A percentile compares a stretch with the other conserved stretches of the same genome.
Evolutionary conservation across 2,329 filamentous ascomycete genomes (phyloP).

Genomic region (Orbilia quercus): DNA sequence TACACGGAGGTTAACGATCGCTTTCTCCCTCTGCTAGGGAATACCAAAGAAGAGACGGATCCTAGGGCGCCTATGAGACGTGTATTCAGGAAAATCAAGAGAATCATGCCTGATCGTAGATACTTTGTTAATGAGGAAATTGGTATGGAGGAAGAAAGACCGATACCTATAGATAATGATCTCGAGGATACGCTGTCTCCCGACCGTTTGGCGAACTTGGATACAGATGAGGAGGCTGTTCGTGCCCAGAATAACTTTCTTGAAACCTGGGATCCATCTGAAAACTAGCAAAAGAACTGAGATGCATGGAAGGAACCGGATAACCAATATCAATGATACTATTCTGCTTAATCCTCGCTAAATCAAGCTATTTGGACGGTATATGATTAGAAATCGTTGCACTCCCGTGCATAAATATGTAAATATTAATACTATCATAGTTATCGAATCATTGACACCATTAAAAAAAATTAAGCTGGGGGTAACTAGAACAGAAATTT

Average conservation of each 20-base stretch:
- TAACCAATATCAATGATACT: not conserved
- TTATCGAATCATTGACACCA: too few relatives aligned
- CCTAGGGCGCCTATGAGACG: not conserved
- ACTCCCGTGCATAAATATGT: not conserved
- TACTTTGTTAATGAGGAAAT: not conserved
- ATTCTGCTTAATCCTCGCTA: not conserved
- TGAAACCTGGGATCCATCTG: slow-evolving; percentile 2
- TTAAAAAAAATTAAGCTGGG: too few relatives aligned
- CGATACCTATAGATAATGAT: slow-evolving; percentile 1
- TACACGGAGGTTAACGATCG: not conserved
- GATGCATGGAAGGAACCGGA: not conserved
- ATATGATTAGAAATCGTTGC: not conserved
- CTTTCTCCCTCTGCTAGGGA: not conserved
- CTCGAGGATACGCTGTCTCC: not conserved
- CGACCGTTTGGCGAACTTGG: not conserved
- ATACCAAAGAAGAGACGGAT: too few relatives aligned
- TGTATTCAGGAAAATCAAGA: slow-evolving; percentile 9
- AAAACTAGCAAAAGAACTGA: not conserved
- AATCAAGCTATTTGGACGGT: not conserved
- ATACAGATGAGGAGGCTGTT: not conserved
- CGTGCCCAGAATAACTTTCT: not conserved
- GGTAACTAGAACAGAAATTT: too few relatives aligned
- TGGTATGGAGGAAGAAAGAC: slow-evolving; percentile 1
- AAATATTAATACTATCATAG: not conserved
- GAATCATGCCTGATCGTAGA: not conserved